phyloP scores from a whole-genome alignment of 2,329 filamentous ascomycete species.

The Alternaria triticina region DNA sequence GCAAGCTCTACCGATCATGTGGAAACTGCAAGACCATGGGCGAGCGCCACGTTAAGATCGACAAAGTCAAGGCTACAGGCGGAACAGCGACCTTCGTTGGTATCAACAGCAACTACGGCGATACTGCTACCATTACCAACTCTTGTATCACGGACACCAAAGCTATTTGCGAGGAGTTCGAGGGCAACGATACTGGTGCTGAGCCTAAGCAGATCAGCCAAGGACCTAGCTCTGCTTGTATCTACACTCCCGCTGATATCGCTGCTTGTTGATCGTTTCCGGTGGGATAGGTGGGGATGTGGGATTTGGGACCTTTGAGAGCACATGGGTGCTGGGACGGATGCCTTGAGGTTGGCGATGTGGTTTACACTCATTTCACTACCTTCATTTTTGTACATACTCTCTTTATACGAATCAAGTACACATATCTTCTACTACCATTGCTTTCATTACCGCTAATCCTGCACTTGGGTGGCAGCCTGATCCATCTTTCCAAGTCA shows the following conservation, averaged over 20 bases:
- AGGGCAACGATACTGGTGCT: constrained; percentile 36
- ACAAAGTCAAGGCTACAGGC: constrained; percentile 52
- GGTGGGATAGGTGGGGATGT: not conserved
- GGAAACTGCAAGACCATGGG: constrained; percentile 57
- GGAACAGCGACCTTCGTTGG: constrained; percentile 53
- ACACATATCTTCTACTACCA: not conserved
- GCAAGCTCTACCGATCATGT: constrained; percentile 56
- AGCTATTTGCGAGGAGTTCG: constrained; percentile 44
- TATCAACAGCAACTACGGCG: constrained; percentile 60
- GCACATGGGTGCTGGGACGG: not conserved
- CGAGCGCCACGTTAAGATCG: constrained; percentile 53
- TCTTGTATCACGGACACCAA: constrained; percentile 38
- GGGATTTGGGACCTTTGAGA: not conserved
- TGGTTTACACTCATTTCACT: not conserved
- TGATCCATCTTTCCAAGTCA: not conserved
- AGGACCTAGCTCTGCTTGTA: constrained; percentile 23
- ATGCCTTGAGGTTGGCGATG: not conserved
- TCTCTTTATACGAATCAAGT: not conserved
- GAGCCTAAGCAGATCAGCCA: constrained; percentile 38
- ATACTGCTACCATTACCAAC: constrained; percentile 54
- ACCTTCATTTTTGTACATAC: not conserved
- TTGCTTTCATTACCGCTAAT: not conserved
- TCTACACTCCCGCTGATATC: constrained; percentile 30
- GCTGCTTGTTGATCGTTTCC: constrained; percentile 19
- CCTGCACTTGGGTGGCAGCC: not conserved